A percentile compares a stretch with the other conserved stretches of the same genome.
Evolutionary conservation across 257 asterid species (phyloP).

Genomic region (Nemophila menziesii): DNA sequence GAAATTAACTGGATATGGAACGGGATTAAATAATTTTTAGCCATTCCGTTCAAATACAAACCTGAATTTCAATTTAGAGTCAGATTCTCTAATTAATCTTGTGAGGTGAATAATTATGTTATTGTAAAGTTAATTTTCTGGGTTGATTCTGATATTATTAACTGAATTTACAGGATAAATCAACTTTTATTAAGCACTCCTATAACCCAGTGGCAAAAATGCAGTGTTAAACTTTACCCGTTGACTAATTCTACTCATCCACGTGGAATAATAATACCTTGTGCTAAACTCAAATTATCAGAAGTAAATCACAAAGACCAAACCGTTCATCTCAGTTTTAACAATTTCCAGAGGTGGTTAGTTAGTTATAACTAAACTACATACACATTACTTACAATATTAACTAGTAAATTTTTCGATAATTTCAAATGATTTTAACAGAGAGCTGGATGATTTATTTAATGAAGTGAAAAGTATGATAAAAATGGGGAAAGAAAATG

Average conservation of each 20-base stretch:
- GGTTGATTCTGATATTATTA: not conserved
- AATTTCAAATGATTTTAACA: slow-evolving; percentile 36
- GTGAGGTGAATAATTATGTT: not conserved
- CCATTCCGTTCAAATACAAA: no score
- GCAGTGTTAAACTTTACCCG: slow-evolving; percentile 25
- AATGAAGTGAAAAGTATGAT: slow-evolving; percentile 56
- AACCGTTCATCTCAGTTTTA: slow-evolving; percentile 11
- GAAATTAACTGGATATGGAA: not conserved
- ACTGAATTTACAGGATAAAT: slow-evolving; percentile 34
- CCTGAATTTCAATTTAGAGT: no score
- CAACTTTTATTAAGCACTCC: slow-evolving; percentile 10
- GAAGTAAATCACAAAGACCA: slow-evolving; percentile 13
- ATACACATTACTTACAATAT: no score
- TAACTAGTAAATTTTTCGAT: not conserved
- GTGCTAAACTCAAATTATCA: slow-evolving; percentile 18
- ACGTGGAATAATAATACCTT: slow-evolving; percentile 16
- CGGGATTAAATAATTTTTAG: not conserved
- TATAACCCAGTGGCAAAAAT: slow-evolving; percentile 20
- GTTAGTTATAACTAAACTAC: no score
- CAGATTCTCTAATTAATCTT: no score
- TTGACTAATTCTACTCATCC: slow-evolving; percentile 13
- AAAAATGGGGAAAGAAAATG: slow-evolving; percentile 51
- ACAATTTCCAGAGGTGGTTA: slow-evolving; percentile 43
- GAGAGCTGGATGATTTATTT: slow-evolving; percentile 58
- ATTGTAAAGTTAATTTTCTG: no score